Conservation (phyloP, 192 early-diverging fungal genomes). For the Podila epicladia region DNA sequence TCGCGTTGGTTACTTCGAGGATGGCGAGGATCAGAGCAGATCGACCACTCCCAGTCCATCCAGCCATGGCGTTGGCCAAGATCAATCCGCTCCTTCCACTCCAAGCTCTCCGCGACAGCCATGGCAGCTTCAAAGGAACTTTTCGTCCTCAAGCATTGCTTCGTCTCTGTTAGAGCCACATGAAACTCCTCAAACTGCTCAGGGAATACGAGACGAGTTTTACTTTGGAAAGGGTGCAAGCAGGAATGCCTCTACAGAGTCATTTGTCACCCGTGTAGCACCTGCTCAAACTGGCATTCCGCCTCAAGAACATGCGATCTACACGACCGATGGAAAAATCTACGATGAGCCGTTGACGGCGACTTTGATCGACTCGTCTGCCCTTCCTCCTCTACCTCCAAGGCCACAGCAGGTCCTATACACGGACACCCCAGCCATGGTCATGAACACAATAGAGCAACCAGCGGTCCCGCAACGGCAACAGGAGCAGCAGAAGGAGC, state of each 20-base stretch:
- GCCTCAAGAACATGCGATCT: not conserved
- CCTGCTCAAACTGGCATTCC: not conserved
- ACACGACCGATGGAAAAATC: not conserved
- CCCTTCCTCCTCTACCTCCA: too few relatives aligned
- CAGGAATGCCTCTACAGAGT: not conserved
- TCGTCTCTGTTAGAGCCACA: slow-evolving; percentile 1
- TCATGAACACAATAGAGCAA: too few relatives aligned
- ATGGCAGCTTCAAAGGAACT: slow-evolving; percentile 13
- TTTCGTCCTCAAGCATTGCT: slow-evolving; percentile 10
- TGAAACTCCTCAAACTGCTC: slow-evolving; percentile 13
- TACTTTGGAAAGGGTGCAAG: slow-evolving; percentile 5
- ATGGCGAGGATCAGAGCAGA: not conserved
- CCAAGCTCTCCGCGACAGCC: slow-evolving; percentile 6
- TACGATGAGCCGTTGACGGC: not conserved
- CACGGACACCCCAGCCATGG: too few relatives aligned
- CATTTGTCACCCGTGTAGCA: slow-evolving; percentile 2
- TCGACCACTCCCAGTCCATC: slow-evolving; percentile 7
- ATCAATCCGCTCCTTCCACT: slow-evolving; percentile 8
- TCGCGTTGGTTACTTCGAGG: slow-evolving; percentile 5
- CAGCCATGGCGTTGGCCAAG: not conserved
- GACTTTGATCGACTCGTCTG: too few relatives aligned
- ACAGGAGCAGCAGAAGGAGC: too few relatives aligned
- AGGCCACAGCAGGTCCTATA: too few relatives aligned
- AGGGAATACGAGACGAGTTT: slow-evolving; percentile 20
- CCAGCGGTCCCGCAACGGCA: too few relatives aligned